Base-by-base conservation (phyloP, 116 monocot genomes). In the Posidonia oceanica region DNA sequence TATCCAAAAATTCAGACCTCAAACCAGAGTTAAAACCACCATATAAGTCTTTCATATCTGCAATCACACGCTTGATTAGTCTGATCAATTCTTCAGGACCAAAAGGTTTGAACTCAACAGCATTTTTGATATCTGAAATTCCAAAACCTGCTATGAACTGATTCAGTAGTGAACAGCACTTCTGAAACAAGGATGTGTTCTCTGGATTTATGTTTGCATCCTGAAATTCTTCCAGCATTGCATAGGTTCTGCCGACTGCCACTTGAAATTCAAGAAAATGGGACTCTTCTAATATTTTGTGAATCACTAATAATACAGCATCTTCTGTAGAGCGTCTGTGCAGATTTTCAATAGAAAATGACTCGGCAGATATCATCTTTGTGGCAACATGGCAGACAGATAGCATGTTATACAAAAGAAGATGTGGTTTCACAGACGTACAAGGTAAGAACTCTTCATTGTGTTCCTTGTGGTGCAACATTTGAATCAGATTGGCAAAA, bases 281-380 rank as follows among this genome's bases (percentile, higher is more conserved):
- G 16, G 71, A 54, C 29, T 87, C 92, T 62, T 74, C 71, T 61
- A 85, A 67, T 54, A 85, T 77, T 57, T 66, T 78, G 48, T 57
- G 53, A 29, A 83, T 20, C 67, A 75, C 76, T 64, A 75, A 74
- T 60, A 75, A 71, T 39, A 76, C 76, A 53, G 29, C 52, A 44
- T 83, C 84, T 70, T 81, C 76, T 8, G 29, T 65, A 7, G 80
- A 76, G 67, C 61, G 73, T 16, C 14, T 71, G 14, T 59, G 77
- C 40, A 83, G 36, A 75, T 89, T 88, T 54, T 89, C 77, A 18
- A 70, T 59, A 77, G 69, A 51, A 76, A 97, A 96, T 61, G 95
- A 82, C 48, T 89, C 92, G 17, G 75, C 38, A 64, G 79, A 79
- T 40, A 61, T 75, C 92, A 97, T 92, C 75, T 79, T 75, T 41